Evolutionary conservation across 768 basidiomycete species (phyloP), one percentile per base, ranked within the genome.

Genomic region (Piloderma croceum): DNA sequence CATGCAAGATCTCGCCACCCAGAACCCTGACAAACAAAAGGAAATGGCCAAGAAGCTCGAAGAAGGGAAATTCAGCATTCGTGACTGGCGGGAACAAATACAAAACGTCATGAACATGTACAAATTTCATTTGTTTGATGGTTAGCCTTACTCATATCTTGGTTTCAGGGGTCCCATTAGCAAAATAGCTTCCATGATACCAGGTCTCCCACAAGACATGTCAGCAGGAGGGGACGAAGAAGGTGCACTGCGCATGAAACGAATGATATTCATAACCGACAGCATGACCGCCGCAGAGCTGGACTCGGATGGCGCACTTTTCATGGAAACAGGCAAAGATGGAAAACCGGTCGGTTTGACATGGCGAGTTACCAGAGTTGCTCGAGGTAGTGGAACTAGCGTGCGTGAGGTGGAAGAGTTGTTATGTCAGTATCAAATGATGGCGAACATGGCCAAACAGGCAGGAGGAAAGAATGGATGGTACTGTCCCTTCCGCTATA

Each of bases 111-210:
- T 97, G 94, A 90, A 89, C 57, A 96, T 99, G 94, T 86, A 51
- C 51, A 79, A 67, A n/a, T 36, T 31, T 24, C 34, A 17, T 48
- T 32, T 31, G 36, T n/a, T 38, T 36, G 12, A 11, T 21, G 36
- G 15, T 31, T 41, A 24, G 21, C 20, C 18, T 25, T 38, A 36
- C 36, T 27, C 36, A 35, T 45, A 9, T 34, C 51, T 41, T 41
- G n/a, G n/a, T 48, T 48, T 7, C 55, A 96, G 93, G 90, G 96
- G 96, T n/a, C 93, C 96, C 6, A 80, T 99, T 40, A 90, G 87
- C 56, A 99, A 99, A 65, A 93, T 99, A 54, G 92, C 96, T 21
- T 90, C 88, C 12, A 97, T 98, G 91, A 99, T 99, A 45, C 96
- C 96, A 3, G 96, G 96, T 20, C 76, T 99, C 46, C 87, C 90